Base-by-base conservation (phyloP, 108 stramenopile species). In the Mayamaea pseudoterrestris region DNA sequence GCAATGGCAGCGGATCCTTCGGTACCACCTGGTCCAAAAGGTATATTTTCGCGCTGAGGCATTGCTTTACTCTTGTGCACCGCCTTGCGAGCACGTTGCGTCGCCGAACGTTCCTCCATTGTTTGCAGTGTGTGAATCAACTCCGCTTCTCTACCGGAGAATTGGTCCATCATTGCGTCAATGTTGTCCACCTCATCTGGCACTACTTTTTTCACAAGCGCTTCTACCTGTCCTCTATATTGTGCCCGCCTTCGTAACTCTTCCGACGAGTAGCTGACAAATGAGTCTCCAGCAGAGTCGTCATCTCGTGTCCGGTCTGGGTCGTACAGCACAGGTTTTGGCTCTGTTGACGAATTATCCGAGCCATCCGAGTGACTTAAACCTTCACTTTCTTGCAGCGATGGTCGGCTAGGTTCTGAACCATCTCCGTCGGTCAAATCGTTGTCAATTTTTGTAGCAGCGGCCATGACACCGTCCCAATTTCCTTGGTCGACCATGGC, bases 141-240 rank as follows among this genome's bases (percentile, higher is more conserved):
- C 44, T 88, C 85, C 39, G 76, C 76, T 43, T 88, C 85, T 5
- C 85, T 50, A 23, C 85, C 85, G 25, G 67, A 57, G 55, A 88
- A 88, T 48, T 88, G 76, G 17, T 68, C 76, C 54, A 88, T 59
- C 85, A 88, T 88, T 17, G 70, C 76, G 40, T 80, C 74, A 8
- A 88, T 61, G 53, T 88, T 83, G 26, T 83, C 80, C 6, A 68
- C 54, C 55, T 88, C 80, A 34, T 88, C 80, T 0, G 85, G 85
- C 21, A 81, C 74, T 30, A 80, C 74, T 5, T 67, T 49, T 17
- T 69, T 57, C 16, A 88, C 80, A 3, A 88, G 44, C 1, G 71
- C 78, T 30, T 80, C 81, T 11, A 88, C 80, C 68, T 88, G 73
- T 2, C 66, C 62, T 35, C 73, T 57, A 35, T 76, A 73, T 45